These are phyloP conservation scores for Solanum boliviense DNA, from an alignment of 257 asterid species.

Conservation along the genomic window DNA sequence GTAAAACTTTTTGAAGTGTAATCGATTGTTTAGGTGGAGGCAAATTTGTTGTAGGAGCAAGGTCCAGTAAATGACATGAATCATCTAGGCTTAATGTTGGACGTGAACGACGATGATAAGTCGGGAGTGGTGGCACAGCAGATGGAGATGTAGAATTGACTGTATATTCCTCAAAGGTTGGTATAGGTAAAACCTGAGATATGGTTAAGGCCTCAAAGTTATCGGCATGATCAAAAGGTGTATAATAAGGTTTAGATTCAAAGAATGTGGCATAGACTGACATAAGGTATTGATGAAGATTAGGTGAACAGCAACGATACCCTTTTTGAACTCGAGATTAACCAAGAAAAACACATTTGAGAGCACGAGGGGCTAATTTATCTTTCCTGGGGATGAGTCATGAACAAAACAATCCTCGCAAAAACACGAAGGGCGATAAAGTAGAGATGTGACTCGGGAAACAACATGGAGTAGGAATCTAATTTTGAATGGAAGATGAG, in stretches of 20 bases:
- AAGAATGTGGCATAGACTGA: background rate
- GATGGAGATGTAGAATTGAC: background rate
- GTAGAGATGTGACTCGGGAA: background rate
- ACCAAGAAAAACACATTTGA: background rate
- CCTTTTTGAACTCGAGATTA: background rate
- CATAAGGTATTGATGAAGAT: background rate
- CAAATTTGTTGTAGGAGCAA: background rate
- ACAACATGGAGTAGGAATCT: background rate
- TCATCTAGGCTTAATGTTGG: background rate
- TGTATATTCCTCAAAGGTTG: background rate
- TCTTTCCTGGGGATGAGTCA: background rate
- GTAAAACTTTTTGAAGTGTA: background rate
- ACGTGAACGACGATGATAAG: background rate
- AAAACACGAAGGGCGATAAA: background rate
- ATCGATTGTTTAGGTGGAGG: background rate
- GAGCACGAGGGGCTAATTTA: background rate
- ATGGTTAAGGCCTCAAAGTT: background rate
- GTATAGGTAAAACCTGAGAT: background rate
- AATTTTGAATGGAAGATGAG: background rate
- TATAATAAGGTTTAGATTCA: background rate
- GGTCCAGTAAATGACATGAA: background rate
- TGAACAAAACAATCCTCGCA: background rate
- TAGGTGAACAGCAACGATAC: background rate
- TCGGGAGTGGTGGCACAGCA: background rate
- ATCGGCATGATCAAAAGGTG: background rate